Conservation (phyloP, 2,329 filamentous ascomycete genomes). For the Xylaria sp. region DNA sequence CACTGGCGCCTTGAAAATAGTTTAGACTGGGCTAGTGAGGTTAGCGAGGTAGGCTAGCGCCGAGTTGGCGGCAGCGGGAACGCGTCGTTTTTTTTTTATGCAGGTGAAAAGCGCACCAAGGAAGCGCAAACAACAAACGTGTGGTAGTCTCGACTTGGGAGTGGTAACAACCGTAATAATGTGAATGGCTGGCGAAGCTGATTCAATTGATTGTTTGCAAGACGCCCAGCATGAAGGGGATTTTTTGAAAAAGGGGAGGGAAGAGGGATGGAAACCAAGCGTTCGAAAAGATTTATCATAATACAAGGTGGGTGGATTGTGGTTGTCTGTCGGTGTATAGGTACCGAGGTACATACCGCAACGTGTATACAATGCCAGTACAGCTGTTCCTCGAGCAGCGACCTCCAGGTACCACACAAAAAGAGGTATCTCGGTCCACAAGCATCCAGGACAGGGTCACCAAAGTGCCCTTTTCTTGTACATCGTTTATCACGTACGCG, state of each 20-base stretch:
- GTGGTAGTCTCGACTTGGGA: slow-evolving; percentile 13
- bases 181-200: slow-evolving; percentile 27
- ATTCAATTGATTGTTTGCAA: slow-evolving; percentile 34
- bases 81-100: slow-evolving; percentile 47
- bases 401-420: slow-evolving; percentile 10
- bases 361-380: slow-evolving; percentile 9
- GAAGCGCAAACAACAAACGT: slow-evolving; percentile 42
- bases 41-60: slow-evolving; percentile 45
- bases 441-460: slow-evolving; percentile 5
- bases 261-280: slow-evolving; percentile 34
- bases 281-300: slow-evolving; percentile 37
- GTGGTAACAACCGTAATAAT: slow-evolving; percentile 23
- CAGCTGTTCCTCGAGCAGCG: not conserved
- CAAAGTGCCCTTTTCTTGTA: slow-evolving; percentile 18
- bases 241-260: slow-evolving; percentile 33
- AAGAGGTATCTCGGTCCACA: slow-evolving; percentile 9
- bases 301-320: slow-evolving; percentile 27
- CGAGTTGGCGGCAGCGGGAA: slow-evolving; percentile 44
- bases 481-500: slow-evolving; percentile 1
- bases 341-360: slow-evolving; percentile 17
- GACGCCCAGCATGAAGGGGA: slow-evolving; percentile 23
- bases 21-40: slow-evolving; percentile 49
- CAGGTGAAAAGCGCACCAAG: slow-evolving; percentile 46
- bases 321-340: slow-evolving; percentile 24
- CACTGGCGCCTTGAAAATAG: slow-evolving; percentile 40